Conservation (phyloP, 768 basidiomycete genomes). For the Leccinum imitatum region DNA sequence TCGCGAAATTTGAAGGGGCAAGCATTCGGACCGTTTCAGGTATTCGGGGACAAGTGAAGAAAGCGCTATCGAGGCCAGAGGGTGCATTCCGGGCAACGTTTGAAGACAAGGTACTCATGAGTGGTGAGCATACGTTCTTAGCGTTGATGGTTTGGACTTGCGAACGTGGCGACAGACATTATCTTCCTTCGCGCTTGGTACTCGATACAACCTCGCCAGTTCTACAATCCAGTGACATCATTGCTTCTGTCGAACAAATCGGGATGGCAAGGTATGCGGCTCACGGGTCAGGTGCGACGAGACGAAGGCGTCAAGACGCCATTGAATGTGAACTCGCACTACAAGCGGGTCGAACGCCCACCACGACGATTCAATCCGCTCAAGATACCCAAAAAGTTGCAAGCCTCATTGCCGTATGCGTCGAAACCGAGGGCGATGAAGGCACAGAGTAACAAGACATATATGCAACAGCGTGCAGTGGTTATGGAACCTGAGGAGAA, state of each 20-base stretch:
- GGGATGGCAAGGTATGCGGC: conserved; percentile 92
- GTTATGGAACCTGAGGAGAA: conserved; percentile 96
- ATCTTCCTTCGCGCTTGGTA: conserved; percentile 97
- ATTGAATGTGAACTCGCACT: conserved; percentile 77
- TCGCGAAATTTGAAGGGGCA: conserved; percentile 99
- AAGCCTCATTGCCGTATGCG: conserved; percentile 86
- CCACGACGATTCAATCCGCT: conserved; percentile 89
- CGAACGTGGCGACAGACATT: conserved; percentile 58
- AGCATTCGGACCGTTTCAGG: conserved; percentile 94
- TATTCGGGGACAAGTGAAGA: conserved; percentile 95
- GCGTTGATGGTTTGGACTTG: neutral
- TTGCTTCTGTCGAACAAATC: conserved; percentile 79
- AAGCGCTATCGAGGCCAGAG: conserved; percentile 91
- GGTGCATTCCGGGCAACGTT: conserved; percentile 96
- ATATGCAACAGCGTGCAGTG: conserved; percentile 92
- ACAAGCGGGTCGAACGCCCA: conserved; percentile 78
- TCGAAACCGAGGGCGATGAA: conserved; percentile 87
- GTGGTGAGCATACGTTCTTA: conserved; percentile 60
- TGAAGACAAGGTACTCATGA: conserved; percentile 96
- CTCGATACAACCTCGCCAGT: conserved; percentile 90
- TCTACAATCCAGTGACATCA: conserved; percentile 95
- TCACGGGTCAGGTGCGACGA: conserved; percentile 90
- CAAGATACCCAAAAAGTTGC: conserved; percentile 85
- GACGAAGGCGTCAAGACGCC: conserved; percentile 86
- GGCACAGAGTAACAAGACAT: conserved; percentile 73